Evolutionary conservation across 1,284 basidiomycete genomes (phyloP).

Genomic region (Ustilago nuda): DNA sequence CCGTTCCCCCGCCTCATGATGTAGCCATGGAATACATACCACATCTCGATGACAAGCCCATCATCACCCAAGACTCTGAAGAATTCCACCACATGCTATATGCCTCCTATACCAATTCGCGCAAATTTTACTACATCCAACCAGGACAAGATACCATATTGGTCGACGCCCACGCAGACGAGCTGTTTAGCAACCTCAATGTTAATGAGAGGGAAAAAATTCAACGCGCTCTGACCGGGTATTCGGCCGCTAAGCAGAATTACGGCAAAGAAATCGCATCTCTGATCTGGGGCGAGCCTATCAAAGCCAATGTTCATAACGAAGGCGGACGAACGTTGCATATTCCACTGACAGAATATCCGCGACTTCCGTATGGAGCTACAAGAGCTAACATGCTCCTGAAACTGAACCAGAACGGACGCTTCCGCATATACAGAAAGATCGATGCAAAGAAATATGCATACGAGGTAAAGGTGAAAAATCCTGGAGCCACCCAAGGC

Average conservation of each 20-base stretch:
- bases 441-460: not conserved
- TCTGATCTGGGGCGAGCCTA: not conserved
- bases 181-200: not conserved
- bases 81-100: conserved; percentile 15
- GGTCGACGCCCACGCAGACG: not conserved
- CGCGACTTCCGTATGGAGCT: not conserved
- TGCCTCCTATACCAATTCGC: not conserved
- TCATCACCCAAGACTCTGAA: not conserved
- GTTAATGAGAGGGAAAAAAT: not conserved
- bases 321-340: not conserved
- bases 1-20: not conserved
- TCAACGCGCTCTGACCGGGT: not conserved
- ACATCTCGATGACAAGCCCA: conserved; percentile 2
- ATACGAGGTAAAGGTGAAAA: conserved; percentile 14
- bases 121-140: conserved; percentile 9
- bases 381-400: conserved; percentile 1
- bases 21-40: not conserved
- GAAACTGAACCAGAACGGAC: conserved; percentile 8
- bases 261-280: conserved; percentile 8
- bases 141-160: not conserved
- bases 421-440: conserved; percentile 11
- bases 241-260: not conserved
- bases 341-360: conserved; percentile 1
- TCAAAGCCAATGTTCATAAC: not conserved
- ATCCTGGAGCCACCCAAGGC: not conserved